phyloP scores from a whole-genome alignment of 352 stramenopile species.

The Plasmopara viticola region DNA sequence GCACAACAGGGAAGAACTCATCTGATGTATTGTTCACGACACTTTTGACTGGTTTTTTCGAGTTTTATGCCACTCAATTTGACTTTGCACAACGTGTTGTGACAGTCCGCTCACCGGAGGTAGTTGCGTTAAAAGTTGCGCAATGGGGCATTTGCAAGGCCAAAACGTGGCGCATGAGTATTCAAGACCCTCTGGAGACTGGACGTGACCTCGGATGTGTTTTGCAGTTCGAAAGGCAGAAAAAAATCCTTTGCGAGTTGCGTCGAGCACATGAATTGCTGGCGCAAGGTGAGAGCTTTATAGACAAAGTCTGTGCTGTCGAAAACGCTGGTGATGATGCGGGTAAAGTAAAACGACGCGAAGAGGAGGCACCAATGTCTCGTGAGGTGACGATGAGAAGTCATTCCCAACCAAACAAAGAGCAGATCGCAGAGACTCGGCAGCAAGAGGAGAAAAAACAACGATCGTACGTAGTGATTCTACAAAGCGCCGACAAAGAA shows the following conservation, averaged over 20 bases:
- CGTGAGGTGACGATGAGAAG: conserved; percentile 8
- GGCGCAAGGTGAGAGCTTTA: conserved; percentile 42
- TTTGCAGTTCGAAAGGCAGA: conserved; percentile 57
- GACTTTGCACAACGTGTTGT: conserved; percentile 94
- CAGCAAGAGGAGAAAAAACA: conserved; percentile 18
- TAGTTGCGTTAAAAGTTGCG: conserved; percentile 24
- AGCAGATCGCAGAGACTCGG: conserved; percentile 8
- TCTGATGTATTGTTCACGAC: conserved; percentile 44
- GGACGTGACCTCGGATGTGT: conserved; percentile 75
- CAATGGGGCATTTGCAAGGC: conserved; percentile 45
- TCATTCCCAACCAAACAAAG: neutral
- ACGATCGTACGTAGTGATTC: conserved; percentile 25
- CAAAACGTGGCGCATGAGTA: conserved; percentile 77
- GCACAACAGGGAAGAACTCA: conserved; percentile 2
- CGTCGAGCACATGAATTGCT: conserved; percentile 51
- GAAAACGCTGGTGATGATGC: conserved; percentile 12
- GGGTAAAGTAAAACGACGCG: conserved; percentile 9
- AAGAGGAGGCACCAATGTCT: conserved; percentile 1
- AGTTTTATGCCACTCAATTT: conserved; percentile 95
- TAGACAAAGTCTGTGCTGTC: conserved; percentile 25
- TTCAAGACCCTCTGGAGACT: conserved; percentile 80
- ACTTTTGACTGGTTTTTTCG: conserved; percentile 94
- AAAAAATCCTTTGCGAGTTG: conserved; percentile 58
- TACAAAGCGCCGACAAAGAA: conserved; percentile 32
- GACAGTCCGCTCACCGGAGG: conserved; percentile 71